Conservation (phyloP, 805 yeast species). For the Yamadazyma sp. region DNA sequence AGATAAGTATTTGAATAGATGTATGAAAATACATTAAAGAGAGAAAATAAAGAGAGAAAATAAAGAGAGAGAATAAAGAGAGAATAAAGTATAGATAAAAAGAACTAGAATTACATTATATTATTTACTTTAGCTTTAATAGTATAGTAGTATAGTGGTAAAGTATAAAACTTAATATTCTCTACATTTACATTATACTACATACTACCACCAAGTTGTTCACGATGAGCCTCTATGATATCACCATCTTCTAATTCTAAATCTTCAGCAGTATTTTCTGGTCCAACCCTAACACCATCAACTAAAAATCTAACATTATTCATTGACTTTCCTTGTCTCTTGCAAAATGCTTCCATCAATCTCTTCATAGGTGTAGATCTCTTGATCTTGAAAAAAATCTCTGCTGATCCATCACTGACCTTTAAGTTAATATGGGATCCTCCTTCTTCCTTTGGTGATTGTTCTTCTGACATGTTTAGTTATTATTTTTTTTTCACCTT, state of each 20-base stretch:
- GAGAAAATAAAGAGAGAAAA: too few relatives aligned
- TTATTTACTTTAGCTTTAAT: too few relatives aligned
- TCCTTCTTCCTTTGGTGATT: slow-evolving; percentile 45
- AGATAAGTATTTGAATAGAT: too few relatives aligned
- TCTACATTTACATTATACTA: too few relatives aligned
- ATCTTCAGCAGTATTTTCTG: slow-evolving; percentile 89
- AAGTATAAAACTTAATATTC: too few relatives aligned
- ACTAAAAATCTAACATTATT: slow-evolving; percentile 81
- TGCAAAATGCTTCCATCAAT: slow-evolving; percentile 96
- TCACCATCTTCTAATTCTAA: slow-evolving; percentile 95
- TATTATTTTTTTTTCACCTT: too few relatives aligned
- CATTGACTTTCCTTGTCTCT: slow-evolving; percentile 90
- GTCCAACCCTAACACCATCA: slow-evolving; percentile 88
- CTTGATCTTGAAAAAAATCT: slow-evolving; percentile 93
- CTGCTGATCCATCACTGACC: slow-evolving; percentile 91
- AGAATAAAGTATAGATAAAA: too few relatives aligned
- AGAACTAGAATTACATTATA: too few relatives aligned
- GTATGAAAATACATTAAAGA: too few relatives aligned
- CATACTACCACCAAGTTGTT: slow-evolving; percentile 70
- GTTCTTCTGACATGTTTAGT: slow-evolving; percentile 21
- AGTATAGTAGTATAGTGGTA: too few relatives aligned
- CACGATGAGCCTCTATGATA: slow-evolving; percentile 94
- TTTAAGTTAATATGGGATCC: slow-evolving; percentile 79
- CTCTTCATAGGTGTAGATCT: slow-evolving; percentile 88
- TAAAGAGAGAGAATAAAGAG: too few relatives aligned